Conservation (phyloP, 139 green algal genomes). For the Picochlorum sp. region DNA sequence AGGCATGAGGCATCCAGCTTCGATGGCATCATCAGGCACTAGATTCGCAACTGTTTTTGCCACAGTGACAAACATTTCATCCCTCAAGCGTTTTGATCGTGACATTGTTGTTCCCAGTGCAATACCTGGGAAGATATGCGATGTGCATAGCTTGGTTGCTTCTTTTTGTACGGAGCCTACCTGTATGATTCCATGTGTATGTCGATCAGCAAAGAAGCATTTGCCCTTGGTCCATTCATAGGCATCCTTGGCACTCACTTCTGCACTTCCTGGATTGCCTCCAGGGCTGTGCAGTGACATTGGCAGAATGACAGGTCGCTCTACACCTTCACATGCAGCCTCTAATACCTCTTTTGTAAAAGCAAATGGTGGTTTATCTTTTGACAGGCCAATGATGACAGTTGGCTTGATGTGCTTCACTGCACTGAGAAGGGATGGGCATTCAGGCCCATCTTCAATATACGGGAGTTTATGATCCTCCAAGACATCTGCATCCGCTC, state of each 20-base stretch:
- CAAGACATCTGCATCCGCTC: constrained; percentile 53
- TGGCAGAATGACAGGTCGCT: constrained; percentile 67
- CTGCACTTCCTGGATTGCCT: constrained; percentile 19
- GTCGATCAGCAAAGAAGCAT: constrained; percentile 23
- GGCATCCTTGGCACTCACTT: constrained; percentile 51
- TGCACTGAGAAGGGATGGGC: constrained; percentile 43
- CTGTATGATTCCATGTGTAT: background rate
- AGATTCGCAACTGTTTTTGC: constrained; percentile 60
- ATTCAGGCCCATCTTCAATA: constrained; percentile 32
- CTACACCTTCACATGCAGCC: constrained; percentile 36
- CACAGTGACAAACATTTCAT: constrained; percentile 75
- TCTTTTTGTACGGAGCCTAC: constrained; percentile 1
- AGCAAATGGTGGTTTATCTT: constrained; percentile 12
- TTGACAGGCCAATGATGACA: constrained; percentile 57
- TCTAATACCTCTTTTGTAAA: constrained; percentile 43
- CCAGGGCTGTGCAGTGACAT: constrained; percentile 36
- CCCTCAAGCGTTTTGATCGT: constrained; percentile 56
- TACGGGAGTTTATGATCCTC: constrained; percentile 76
- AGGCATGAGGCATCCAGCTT: constrained; percentile 47
- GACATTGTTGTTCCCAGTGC: constrained; percentile 47
- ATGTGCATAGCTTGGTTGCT: constrained; percentile 17
- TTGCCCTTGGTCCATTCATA: constrained; percentile 50
- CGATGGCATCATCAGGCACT: constrained; percentile 51
- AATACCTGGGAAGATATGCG: constrained; percentile 49
- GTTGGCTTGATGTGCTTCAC: constrained; percentile 67